Evolutionary conservation across 441 rosid genomes (phyloP), one percentile per base, ranked within the genome.

Genomic region (Pelargonium citronellum): DNA sequence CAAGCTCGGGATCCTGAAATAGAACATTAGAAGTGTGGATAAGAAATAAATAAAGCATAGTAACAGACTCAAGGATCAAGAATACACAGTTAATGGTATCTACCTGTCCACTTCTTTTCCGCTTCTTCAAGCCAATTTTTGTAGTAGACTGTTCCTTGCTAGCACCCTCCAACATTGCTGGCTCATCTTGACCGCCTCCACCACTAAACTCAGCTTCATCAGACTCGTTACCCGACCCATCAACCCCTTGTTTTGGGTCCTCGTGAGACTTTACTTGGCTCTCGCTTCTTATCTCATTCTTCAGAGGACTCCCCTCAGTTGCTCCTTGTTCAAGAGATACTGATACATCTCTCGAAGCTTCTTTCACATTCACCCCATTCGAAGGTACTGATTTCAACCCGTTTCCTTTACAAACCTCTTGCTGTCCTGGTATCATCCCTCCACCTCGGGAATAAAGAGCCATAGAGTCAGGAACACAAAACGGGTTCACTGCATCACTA

Each of bases 191-290:
- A 78, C 82, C 86, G 9, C 81, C 85, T 71, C 87, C 49, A 3
- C 73, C 97, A 79, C 91, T 87, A 75, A 83, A 87, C 77, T 89
- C 96, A 65, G 91, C 83, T 80, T 88, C 91, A 77, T 92, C 96
- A 7, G 99, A 89, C 64, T 87, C 91, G 73, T 89, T 84, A 58
- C 87, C 86, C 12, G 94, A 90, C 71, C 85, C 90, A 77, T 85
- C 87, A 68, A 78, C 75, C 75, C 84, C 86, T 80, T 78, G 87
- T 79, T 86, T 88, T 68, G 67, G 82, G 68, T 85, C 91, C 68
- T 84, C 89, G 67, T 78, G 81, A 73, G 86, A 86, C 69, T 75
- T 80, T 37, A 77, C 87, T 58, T 83, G 68, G 83, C 82, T 73
- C 63, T 83, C 87, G 60, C 81, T 76, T 73, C 68, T 82, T 73